phyloP scores from a whole-genome alignment of 352 stramenopile species.

The Phytophthora quininea region DNA sequence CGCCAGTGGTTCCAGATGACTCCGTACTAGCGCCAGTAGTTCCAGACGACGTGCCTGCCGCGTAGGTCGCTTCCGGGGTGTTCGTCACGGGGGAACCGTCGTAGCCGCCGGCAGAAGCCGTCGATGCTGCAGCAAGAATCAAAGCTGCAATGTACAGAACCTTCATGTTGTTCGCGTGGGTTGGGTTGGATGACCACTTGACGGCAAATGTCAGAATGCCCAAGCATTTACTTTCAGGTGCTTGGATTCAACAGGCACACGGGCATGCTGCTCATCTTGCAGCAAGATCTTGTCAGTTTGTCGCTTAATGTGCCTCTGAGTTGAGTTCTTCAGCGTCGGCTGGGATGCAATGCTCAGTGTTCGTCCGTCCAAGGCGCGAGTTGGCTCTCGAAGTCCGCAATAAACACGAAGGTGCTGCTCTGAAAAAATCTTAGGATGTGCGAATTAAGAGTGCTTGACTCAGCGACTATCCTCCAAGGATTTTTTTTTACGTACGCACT shows the following conservation, averaged over 20 bases:
- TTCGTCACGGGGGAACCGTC: slow-evolving; percentile 11
- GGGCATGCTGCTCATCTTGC: slow-evolving; percentile 25
- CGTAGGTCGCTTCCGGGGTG: slow-evolving; percentile 18
- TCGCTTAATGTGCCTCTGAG: slow-evolving; percentile 5
- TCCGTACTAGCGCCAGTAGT: slow-evolving; percentile 9
- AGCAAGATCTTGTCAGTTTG: slow-evolving; percentile 23
- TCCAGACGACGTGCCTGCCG: slow-evolving; percentile 22
- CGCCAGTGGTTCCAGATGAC: not conserved
- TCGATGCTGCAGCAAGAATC: slow-evolving; percentile 19
- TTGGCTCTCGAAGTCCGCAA: not conserved
- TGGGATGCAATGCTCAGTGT: slow-evolving; percentile 17
- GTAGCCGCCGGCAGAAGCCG: slow-evolving; percentile 27
- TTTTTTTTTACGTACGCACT: no score
- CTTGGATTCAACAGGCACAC: not conserved
- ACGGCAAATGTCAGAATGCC: slow-evolving; percentile 35
- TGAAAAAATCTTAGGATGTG: not conserved
- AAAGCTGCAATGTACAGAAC: slow-evolving; percentile 24
- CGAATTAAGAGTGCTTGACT: no score
- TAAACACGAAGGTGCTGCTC: no score
- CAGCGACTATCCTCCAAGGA: no score
- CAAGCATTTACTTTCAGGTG: not conserved
- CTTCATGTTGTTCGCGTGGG: slow-evolving; percentile 25
- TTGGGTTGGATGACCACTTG: slow-evolving; percentile 20
- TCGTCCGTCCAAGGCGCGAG: not conserved
- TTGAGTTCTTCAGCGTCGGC: slow-evolving; percentile 17